Percentiles rank a stretch among this genome's conserved stretches.
These are phyloP conservation scores for Theobroma cacao DNA, from an alignment of 345 rosid genomes.

Conservation along the genomic window DNA sequence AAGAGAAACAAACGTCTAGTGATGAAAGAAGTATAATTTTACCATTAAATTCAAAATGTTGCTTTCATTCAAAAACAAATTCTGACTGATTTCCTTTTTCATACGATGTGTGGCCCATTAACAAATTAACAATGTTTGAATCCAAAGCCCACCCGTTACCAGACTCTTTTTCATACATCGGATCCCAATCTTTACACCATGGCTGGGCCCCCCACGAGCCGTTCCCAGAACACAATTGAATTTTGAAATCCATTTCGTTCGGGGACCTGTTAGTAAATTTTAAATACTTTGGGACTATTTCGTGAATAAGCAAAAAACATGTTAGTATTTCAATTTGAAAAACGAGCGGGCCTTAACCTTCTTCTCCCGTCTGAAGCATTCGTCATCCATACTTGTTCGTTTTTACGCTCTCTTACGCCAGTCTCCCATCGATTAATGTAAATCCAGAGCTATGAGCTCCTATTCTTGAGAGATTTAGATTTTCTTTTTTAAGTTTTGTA, in stretches of 20 bases:
- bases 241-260: neutral
- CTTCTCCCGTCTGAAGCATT: neutral
- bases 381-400: neutral
- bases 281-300: neutral
- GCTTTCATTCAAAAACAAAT: neutral
- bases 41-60: too few relatives aligned
- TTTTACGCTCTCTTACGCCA: neutral
- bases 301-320: neutral
- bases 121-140: neutral
- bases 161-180: neutral
- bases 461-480: neutral
- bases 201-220: neutral
- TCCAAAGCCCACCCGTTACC: neutral
- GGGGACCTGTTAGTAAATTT: neutral
- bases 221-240: neutral
- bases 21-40: too few relatives aligned
- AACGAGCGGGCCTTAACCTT: slow-evolving; percentile 14
- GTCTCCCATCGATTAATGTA: neutral
- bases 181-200: neutral
- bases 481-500: neutral
- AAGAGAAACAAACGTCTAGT: too few relatives aligned
- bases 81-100: neutral
- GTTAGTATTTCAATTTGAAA: neutral
- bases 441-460: neutral
- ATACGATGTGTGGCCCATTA: neutral